Base-by-base conservation (phyloP, 176 grass and related monocot species). In the Metroxylon sagu region DNA sequence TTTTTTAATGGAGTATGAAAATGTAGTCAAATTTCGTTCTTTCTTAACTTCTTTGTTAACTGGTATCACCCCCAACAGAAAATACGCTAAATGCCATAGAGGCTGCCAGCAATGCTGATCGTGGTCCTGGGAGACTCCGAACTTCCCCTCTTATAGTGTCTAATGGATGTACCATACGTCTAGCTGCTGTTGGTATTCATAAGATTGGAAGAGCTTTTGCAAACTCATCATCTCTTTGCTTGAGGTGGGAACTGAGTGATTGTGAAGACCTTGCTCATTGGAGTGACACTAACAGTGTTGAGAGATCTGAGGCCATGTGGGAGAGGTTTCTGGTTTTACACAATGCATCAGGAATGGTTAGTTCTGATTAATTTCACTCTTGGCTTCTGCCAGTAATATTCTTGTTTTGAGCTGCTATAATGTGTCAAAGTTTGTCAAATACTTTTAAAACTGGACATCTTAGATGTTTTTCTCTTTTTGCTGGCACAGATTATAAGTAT, bases 331-430 rank as follows among this genome's bases (percentile, higher is more conserved):
- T 90, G 74, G 71, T 90, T 74, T 71, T 96, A 50, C 80, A 85
- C 43, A 96, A 96, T 77, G 83, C 80, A 52, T 89, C 92, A 70
- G 92, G 92, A 85, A 48, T 84, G 87, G 92, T 96, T 62, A 72
- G 91, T 83, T 43, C 35, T 14, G 35, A 43, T 43, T 43, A 43
- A 12, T 43, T 12, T 43, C 35, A 43, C 35, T 43, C 35, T 43
- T 43, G 35, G 12, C 35, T 12, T 43, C 8, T 14, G 35, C 12
- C 10, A 14, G 35, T 43, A 43, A 43, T 43, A 43, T 14, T 43
- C 7, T 12, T 3, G 35, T 43, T 43, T 43, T 14, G 35, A 43
- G 8, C 35, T 43, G 12, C 35, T 3, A 14, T 14, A 43, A 12
- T 14, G 35, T 43, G 8, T 43, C 12, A 12, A 43, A 43, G 35